Conservation (phyloP, 2,329 filamentous ascomycete genomes). For the Botrytis galanthina region DNA sequence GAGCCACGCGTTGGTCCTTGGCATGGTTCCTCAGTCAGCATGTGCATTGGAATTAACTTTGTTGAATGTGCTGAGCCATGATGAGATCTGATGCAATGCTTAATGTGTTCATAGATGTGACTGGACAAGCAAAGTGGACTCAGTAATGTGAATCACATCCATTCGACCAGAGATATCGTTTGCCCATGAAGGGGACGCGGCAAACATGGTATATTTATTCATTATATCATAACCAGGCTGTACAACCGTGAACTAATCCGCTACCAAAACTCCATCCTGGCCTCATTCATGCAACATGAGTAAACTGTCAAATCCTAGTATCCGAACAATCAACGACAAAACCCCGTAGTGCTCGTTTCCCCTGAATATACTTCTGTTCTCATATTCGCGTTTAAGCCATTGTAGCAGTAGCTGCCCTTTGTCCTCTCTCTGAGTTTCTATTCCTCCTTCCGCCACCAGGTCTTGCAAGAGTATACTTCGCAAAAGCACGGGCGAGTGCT, state of each 20-base stretch:
- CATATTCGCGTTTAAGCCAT: slow-evolving; percentile 15
- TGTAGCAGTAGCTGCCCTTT: slow-evolving; percentile 31
- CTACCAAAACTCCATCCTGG: slow-evolving; percentile 7
- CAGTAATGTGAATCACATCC: not conserved
- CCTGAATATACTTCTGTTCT: not conserved
- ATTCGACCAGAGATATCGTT: not conserved
- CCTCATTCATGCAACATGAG: not conserved
- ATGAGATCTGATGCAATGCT: not conserved
- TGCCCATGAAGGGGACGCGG: not conserved
- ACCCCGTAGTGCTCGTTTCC: not conserved
- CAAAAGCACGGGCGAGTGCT: slow-evolving; percentile 87
- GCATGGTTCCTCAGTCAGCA: not conserved
- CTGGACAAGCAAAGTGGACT: not conserved
- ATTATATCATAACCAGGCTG: slow-evolving; percentile 17
- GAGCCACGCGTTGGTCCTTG: not conserved
- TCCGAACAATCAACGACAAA: not conserved
- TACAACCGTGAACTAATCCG: not conserved
- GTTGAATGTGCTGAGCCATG: not conserved
- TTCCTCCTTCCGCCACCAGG: slow-evolving; percentile 36
- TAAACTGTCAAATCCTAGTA: not conserved
- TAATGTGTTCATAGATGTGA: not conserved
- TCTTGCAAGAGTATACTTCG: slow-evolving; percentile 74
- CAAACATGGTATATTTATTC: slow-evolving; percentile 9
- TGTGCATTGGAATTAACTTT: not conserved
- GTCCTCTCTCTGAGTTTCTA: slow-evolving; percentile 30